Percentiles rank a stretch among this genome's conserved stretches.
These are phyloP conservation scores for Populus hybrid DNA, from an alignment of 441 rosid species.

Conservation along the genomic window DNA sequence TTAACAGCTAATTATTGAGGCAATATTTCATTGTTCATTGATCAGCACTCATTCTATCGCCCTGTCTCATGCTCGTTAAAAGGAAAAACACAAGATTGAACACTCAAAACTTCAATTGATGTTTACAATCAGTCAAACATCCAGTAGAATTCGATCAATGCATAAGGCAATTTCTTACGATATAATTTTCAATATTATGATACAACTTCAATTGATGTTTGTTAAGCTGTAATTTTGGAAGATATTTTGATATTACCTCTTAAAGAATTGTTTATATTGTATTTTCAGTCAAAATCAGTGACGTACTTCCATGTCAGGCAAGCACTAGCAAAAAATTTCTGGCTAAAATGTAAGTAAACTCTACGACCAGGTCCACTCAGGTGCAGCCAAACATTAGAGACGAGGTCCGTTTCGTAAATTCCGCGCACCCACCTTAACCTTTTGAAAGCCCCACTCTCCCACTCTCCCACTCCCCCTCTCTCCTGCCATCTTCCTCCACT, in stretches of 20 bases:
- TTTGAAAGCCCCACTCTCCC: not conserved
- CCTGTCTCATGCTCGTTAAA: not conserved
- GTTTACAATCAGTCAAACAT: not conserved
- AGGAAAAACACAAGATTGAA: not conserved
- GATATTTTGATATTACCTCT: not conserved
- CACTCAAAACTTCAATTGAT: not conserved
- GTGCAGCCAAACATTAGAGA: not conserved
- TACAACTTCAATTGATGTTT: not conserved
- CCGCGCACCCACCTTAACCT: conserved; percentile 18
- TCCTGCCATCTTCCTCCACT: not conserved
- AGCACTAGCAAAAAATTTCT: not conserved
- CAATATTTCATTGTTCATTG: not conserved
- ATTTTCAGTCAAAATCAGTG: not conserved
- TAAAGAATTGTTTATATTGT: too few species aligned
- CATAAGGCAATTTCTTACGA: not conserved
- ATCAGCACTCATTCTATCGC: not conserved
- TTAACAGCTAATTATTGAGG: not conserved
- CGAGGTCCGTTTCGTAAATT: conserved; percentile 39
- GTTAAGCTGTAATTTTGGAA: not conserved
- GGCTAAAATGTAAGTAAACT: not conserved
- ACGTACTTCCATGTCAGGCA: too few species aligned
- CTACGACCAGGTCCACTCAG: not conserved
- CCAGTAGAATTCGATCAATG: not conserved
- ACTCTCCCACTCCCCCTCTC: not conserved
- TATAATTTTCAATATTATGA: too few species aligned